These are phyloP conservation scores for Vicia faba DNA, from an alignment of 306 rosid species.

Conservation along the genomic window DNA sequence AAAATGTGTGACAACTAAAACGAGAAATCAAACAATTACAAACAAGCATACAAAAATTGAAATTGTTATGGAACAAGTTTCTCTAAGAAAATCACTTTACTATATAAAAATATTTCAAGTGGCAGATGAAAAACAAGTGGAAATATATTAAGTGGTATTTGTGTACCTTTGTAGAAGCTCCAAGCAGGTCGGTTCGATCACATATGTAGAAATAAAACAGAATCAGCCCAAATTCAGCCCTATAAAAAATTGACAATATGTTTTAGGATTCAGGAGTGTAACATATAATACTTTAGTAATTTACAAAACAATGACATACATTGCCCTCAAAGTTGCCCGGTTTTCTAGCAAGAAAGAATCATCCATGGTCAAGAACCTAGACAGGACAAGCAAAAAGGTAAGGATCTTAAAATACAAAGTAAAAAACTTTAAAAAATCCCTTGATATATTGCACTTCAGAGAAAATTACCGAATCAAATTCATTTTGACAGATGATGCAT, in stretches of 20 bases:
- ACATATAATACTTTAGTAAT: constrained; percentile 28
- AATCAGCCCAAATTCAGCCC: constrained; percentile 89
- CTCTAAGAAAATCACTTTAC: constrained; percentile 20
- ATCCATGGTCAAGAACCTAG: constrained; percentile 92
- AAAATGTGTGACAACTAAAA: constrained; percentile 16
- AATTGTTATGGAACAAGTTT: constrained; percentile 11
- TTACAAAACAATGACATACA: constrained; percentile 61
- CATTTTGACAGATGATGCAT: constrained; percentile 66
- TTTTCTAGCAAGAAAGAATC: constrained; percentile 87
- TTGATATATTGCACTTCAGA: constrained; percentile 9
- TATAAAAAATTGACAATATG: constrained; percentile 36
- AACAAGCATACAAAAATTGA: constrained; percentile 24
- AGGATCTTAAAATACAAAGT: constrained; percentile 33
- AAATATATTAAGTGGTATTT: constrained; percentile 31
- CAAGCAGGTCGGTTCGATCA: constrained; percentile 83
- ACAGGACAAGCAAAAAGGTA: constrained; percentile 39
- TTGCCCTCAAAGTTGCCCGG: constrained; percentile 80
- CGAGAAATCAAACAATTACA: constrained; percentile 26
- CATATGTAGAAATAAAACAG: constrained; percentile 82
- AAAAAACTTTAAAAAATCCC: constrained; percentile 30
- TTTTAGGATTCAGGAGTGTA: constrained; percentile 18
- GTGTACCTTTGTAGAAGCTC: constrained; percentile 78
- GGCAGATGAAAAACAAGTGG: constrained; percentile 24
- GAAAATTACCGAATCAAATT: constrained; percentile 76
- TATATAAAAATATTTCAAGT: constrained; percentile 21